A percentile compares a stretch with the other conserved stretches of the same genome.
phyloP scores from a whole-genome alignment of 306 rosid genomes.

The Corylus heterophylla region DNA sequence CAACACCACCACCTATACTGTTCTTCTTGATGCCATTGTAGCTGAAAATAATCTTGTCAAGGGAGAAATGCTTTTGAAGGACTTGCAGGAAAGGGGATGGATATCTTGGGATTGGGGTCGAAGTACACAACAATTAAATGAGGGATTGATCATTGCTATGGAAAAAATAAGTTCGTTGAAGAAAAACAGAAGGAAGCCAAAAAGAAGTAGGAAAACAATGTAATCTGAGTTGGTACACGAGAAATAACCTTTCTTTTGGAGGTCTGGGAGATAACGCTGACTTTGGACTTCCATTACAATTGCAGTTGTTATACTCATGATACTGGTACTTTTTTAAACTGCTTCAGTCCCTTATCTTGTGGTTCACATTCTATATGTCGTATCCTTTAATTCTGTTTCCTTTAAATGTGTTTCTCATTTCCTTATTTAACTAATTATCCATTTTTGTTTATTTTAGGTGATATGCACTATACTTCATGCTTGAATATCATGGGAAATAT shows the following conservation, averaged over 20 bases:
- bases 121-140: conserved; percentile 33
- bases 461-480: not conserved
- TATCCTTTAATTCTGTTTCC: not conserved
- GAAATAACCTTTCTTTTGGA: not conserved
- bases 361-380: not conserved
- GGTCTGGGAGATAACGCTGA: not conserved
- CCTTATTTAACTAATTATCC: not conserved
- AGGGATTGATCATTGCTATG: conserved; percentile 43
- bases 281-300: not conserved
- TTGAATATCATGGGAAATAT: too few species aligned
- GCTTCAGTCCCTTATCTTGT: not conserved
- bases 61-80: conserved; percentile 54
- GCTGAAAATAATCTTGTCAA: conserved; percentile 33
- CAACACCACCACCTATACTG: conserved; percentile 51
- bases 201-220: not conserved
- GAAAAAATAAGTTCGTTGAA: conserved; percentile 27
- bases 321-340: not conserved
- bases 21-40: conserved; percentile 49
- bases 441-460: not conserved
- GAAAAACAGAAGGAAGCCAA: not conserved
- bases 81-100: conserved; percentile 56
- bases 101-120: conserved; percentile 37
- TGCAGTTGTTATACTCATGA: not conserved
- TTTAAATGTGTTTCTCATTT: not conserved
- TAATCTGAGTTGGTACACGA: not conserved